Evolutionary conservation across 306 rosid genomes (phyloP).

Genomic region (Prunus armeniaca): DNA sequence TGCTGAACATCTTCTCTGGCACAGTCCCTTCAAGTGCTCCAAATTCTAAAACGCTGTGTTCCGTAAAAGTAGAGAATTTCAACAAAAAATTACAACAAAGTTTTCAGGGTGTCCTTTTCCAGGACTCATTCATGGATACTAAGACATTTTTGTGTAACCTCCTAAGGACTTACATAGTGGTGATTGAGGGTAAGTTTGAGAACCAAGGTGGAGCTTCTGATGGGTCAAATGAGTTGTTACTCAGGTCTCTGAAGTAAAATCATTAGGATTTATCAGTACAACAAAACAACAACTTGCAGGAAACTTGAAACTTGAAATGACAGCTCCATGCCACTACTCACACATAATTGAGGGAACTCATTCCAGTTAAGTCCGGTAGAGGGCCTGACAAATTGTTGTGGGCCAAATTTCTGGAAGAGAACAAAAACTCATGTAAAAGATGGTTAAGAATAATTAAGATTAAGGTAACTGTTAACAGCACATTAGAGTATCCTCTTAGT

Average conservation of each 20-base stretch:
- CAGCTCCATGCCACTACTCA: constrained; percentile 38
- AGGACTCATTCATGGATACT: neutral
- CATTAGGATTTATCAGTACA: constrained; percentile 15
- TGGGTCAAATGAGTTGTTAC: constrained; percentile 72
- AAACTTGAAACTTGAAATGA: constrained; percentile 11
- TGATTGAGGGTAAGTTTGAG: constrained; percentile 54
- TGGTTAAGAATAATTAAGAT: constrained; percentile 2
- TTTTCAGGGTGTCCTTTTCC: neutral
- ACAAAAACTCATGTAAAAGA: constrained; percentile 4
- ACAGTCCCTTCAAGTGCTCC: constrained; percentile 74
- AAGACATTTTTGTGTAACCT: neutral
- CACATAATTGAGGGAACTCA: constrained; percentile 72
- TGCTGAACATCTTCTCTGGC: constrained; percentile 66
- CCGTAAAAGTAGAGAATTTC: neutral
- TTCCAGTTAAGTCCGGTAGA: constrained; percentile 65
- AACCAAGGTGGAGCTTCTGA: constrained; percentile 79
- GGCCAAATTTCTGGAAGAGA: constrained; percentile 70
- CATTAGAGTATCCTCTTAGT: neutral
- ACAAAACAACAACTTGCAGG: constrained; percentile 8
- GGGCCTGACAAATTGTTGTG: constrained; percentile 56
- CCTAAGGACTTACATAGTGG: constrained; percentile 72
- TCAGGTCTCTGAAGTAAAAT: constrained; percentile 64
- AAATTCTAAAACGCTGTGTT: constrained; percentile 60
- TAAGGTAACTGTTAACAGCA: neutral
- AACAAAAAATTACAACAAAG: neutral